A percentile compares a stretch with the other conserved stretches of the same genome.
Evolutionary conservation across 108 stramenopile species (phyloP).

Genomic region (Mediolabrus comicus): DNA sequence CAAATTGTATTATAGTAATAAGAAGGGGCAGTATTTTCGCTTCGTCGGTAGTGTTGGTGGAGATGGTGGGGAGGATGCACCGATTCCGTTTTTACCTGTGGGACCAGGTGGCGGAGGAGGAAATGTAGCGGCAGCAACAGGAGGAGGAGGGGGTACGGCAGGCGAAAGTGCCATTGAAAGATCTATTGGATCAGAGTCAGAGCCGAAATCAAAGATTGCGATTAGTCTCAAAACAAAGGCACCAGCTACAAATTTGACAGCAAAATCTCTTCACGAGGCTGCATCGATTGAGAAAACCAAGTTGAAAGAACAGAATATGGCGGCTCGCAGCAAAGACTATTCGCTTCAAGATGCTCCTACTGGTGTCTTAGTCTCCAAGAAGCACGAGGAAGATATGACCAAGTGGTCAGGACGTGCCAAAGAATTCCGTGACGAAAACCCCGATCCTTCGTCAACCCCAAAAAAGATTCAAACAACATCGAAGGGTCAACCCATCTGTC

Average conservation of each 20-base stretch:
- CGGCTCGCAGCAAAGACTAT: constrained; percentile 16
- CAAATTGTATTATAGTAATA: constrained; percentile 75
- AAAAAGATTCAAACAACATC: constrained; percentile 46
- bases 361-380: no score
- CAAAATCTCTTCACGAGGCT: constrained; percentile 5
- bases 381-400: constrained; percentile 66
- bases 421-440: constrained; percentile 34
- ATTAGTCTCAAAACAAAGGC: constrained; percentile 43
- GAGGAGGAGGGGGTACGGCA: not conserved
- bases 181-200: constrained; percentile 28
- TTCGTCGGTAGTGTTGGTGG: constrained; percentile 33
- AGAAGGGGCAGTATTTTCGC: constrained; percentile 58
- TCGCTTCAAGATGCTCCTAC: no score
- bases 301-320: constrained; percentile 25
- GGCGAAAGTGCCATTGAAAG: not conserved
- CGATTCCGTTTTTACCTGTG: not conserved
- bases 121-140: constrained; percentile 6
- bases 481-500: constrained; percentile 75
- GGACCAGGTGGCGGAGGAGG: not conserved
- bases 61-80: constrained; percentile 10
- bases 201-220: constrained; percentile 35
- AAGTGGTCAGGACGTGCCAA: constrained; percentile 74
- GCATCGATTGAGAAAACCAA: constrained; percentile 33
- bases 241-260: constrained; percentile 3
- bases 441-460: not conserved